Evolutionary conservation across 352 stramenopile species (phyloP), one percentile per base, ranked within the genome.

Genomic region (Globisporangium paddicum): DNA sequence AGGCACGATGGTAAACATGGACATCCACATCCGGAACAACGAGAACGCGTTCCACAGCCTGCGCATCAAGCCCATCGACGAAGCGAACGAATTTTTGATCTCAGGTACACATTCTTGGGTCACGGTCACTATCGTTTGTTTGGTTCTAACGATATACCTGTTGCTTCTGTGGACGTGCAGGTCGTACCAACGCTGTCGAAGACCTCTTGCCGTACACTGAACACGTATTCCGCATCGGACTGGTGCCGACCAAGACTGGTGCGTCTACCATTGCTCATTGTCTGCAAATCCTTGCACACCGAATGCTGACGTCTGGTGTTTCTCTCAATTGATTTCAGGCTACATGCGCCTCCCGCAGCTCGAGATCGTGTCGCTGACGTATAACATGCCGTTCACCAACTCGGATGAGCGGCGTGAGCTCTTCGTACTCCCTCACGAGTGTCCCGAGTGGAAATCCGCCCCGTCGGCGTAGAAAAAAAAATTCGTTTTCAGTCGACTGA

Each of bases 211-310:
- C 86, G 18, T 73, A 78, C 30, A 79, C 87, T 18, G 77, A 89
- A 34, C 72, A 86, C 49, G 64, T 81, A 14, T 83, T 89, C 47
- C 72, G 57, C 3, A 71, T 92, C 53, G 80, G 82, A 6, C 68
- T 95, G 41, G 65, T 93, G 32, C 86, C 86, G 7, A 89, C 71
- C 21, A 90, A 93, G 67, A 82, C 82, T 62, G 85, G 85, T 93
- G 71, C 51, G 69, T 5, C 28, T 34, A 28, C 21, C 19, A 14
- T 10, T 49, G 2, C 5, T 28, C 26, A 3, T 46, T 1, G 21
- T 0, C 16, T 11, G 26, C 18, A 47, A 5, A 42, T 35, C 34
- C 35, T 34, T 19, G 63, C 46, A 21, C 18, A 16, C 8, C 26
- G 41, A 26, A n/a, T 54, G 55, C 48, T 60, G 49, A 63, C 62